Evolutionary conservation across 2,329 filamentous ascomycete species (phyloP), one percentile per base, ranked within the genome.

Genomic region (Colletotrichum simmondsii): DNA sequence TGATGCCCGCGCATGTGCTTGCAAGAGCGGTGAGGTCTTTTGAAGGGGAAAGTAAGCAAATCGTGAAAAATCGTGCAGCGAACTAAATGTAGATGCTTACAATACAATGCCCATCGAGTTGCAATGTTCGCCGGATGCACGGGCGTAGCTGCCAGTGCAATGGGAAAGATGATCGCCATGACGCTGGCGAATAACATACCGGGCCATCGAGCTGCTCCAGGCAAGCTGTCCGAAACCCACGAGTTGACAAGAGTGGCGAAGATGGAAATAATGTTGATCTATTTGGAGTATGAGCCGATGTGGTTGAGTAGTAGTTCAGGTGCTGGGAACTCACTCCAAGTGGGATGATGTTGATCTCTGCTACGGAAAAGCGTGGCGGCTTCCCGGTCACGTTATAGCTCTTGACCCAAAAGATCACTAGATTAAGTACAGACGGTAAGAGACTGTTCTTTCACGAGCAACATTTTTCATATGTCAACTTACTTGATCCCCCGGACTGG

Each of bases 361-460:
- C 73, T 8, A 78, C 76, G 4, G 77, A 77, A 49, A 78, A 78
- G 5, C 72, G 32, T 11, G 61, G 28, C 5, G 74, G 71, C 30
- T 77, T 59, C 11, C 76, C 77, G 26, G 67, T 42, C 19, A 75
- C 70, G 35, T 79, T 79, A 69, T 78, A 78, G 42, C 76, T 78
- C 57, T 79, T 79, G 28, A 79, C 75, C 77, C 76, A 79, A 62
- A 77, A 79, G 10, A 79, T 79, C 77, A 78, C 77, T 77, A 14
- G 7, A 19, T 7, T 42, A 65, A 14, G 19, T 5, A 12, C 5
- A 3, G 42, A 10, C 32, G 4, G 4, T 37, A 6, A 32, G 24
- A n/a, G 7, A 2, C 16, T 8, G 10, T 10, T 3, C 7, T 5
- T 10, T 5, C 2, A 10, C 10, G 8, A n/a, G 32, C 2, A 22